Conservation (phyloP, 176 grass and related monocot species). For the Aegilops speltoides region DNA sequence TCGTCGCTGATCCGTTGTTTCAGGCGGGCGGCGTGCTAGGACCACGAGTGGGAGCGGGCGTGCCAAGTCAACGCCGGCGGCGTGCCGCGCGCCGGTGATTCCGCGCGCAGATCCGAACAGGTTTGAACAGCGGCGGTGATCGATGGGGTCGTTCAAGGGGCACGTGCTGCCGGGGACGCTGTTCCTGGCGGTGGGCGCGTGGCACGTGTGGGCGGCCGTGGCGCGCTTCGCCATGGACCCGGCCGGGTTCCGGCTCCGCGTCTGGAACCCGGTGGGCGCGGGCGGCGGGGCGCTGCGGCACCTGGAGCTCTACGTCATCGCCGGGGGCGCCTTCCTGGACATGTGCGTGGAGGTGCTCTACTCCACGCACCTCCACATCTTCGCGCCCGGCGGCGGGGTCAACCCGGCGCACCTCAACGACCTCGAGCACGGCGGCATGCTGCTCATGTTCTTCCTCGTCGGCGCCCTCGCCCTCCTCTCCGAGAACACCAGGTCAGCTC, state of each 20-base stretch:
- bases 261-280: too few species aligned
- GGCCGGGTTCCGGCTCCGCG: too few species aligned
- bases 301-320: too few species aligned
- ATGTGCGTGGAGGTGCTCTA: too few species aligned
- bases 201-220: too few species aligned
- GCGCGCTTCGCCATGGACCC: too few species aligned
- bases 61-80: neutral
- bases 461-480: conserved; percentile 62
- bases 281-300: too few species aligned
- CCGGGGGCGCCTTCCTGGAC: too few species aligned
- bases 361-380: conserved; percentile 29
- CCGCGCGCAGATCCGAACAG: neutral
- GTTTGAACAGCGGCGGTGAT: too few species aligned
- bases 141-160: conserved; percentile 74
- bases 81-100: too few species aligned
- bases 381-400: conserved; percentile 40
- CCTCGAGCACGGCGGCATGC: conserved; percentile 90
- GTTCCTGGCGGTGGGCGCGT: conserved; percentile 48
- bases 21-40: too few species aligned
- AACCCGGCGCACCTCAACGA: conserved; percentile 88
- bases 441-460: conserved; percentile 94
- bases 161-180: conserved; percentile 82
- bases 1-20: neutral
- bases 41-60: too few species aligned
- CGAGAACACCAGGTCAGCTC: conserved; percentile 53